A percentile compares a stretch with the other conserved stretches of the same genome.
These are phyloP conservation scores for Aspergillus thermomutatus DNA, from an alignment of 2,329 filamentous ascomycete genomes.

Conservation along the genomic window DNA sequence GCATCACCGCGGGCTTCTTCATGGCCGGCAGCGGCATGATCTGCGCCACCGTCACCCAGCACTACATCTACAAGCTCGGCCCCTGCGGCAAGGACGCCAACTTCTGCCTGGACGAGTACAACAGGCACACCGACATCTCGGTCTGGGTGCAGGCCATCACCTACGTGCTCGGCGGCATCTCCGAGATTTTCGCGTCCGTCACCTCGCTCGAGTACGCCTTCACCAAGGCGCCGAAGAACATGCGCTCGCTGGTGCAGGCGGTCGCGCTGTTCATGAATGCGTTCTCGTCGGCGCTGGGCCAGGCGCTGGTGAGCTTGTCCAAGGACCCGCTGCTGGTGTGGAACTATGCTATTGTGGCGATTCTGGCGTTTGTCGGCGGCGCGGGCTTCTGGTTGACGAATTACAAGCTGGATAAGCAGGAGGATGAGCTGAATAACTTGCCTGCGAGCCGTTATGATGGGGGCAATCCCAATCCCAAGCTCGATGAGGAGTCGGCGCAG, in stretches of 20 bases:
- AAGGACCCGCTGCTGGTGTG: slow-evolving; percentile 65
- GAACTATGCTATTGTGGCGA: slow-evolving; percentile 66
- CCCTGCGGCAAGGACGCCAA: slow-evolving; percentile 58
- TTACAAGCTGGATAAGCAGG: slow-evolving; percentile 61
- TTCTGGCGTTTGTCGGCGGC: slow-evolving; percentile 62
- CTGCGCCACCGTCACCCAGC: slow-evolving; percentile 48
- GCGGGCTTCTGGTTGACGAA: slow-evolving; percentile 67
- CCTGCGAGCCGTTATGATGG: slow-evolving; percentile 20
- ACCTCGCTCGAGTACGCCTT: slow-evolving; percentile 72
- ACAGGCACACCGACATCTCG: slow-evolving; percentile 56
- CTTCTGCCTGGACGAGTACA: slow-evolving; percentile 44
- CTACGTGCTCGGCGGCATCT: slow-evolving; percentile 54
- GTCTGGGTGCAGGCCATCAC: slow-evolving; percentile 55
- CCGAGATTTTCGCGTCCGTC: slow-evolving; percentile 57
- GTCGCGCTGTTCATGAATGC: slow-evolving; percentile 70
- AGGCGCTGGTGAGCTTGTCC: slow-evolving; percentile 62
- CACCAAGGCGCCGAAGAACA: slow-evolving; percentile 74
- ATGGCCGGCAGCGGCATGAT: slow-evolving; percentile 49
- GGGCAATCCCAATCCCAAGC: neutral
- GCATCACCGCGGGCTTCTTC: slow-evolving; percentile 51
- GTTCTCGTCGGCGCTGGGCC: slow-evolving; percentile 66
- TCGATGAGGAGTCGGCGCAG: slow-evolving; percentile 14
- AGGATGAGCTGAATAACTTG: slow-evolving; percentile 62
- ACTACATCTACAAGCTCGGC: slow-evolving; percentile 57
- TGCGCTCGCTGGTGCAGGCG: slow-evolving; percentile 70